Evolutionary conservation across 179 eudicot genomes (phyloP), one percentile per base, ranked within the genome.

Genomic region (Amaranthus tricolor): DNA sequence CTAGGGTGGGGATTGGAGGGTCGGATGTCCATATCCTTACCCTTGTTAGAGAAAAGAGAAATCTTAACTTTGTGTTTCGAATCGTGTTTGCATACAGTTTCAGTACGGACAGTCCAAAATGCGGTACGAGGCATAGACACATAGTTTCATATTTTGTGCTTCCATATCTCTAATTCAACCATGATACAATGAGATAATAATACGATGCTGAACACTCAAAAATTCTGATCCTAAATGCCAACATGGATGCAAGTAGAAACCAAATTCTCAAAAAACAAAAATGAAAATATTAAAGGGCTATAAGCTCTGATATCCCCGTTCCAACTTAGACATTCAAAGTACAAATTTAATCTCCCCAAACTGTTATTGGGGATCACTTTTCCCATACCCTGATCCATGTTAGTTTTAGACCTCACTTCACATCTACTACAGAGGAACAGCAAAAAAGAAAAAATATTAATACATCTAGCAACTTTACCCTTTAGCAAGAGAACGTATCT

Each of bases 401-500:
- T 52, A 68, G 17, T 14, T 68, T 31, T 2, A 52, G 47, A 51
- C 45, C 17, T 51, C 47, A 68, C 19, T 31, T 31, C 40, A 43
- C 7, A 44, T 17, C 6, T 4, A 56, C 62, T 19, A 52, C 9
- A 9, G 24, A 21, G 77, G 31, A 43, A 11, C 51, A 20, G 0
- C 21, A 45, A 40, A 56, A 49, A 65, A 49, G 7, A 52, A 16
- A 2, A 45, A 40, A 76, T 40, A 62, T 11, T 0, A 31, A n/a
- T 47, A 10, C 10, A 21, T 57, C 52, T 56, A 54, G 4, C 15
- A 55, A 43, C 31, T 63, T 81, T 85, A 95, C 99, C 90, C 73
- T 80, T 90, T 94, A 47, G 91, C 91, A 78, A 96, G 96, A 75
- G 91, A 83, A 43, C 81, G 76, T 79, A 96, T 80, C 77, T 96